These are phyloP conservation scores for Dictyostelium capitatum DNA, from an alignment of 78 protist species.

Conservation along the genomic window DNA sequence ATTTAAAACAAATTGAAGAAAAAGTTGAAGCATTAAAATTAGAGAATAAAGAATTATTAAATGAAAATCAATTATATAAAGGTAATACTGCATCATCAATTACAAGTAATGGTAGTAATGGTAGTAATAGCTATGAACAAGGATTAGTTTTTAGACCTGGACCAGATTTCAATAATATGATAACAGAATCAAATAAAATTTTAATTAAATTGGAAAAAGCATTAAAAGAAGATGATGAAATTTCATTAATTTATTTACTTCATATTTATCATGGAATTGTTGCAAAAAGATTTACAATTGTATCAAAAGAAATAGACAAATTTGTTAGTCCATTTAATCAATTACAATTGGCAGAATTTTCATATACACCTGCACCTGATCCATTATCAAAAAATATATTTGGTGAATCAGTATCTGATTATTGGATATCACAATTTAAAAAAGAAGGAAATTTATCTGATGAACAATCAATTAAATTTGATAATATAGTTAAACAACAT, in stretches of 20 bases:
- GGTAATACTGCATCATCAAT: too few relatives aligned
- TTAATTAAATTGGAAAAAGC: neutral
- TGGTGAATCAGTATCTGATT: slow-evolving; percentile 17
- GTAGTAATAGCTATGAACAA: too few relatives aligned
- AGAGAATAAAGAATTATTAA: neutral
- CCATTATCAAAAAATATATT: neutral
- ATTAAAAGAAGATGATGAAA: slow-evolving; percentile 40
- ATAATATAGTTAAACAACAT: neutral
- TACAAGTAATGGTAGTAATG: neutral
- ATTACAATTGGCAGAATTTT: slow-evolving; percentile 25
- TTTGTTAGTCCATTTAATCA: slow-evolving; percentile 29
- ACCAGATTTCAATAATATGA: neutral
- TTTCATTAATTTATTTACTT: slow-evolving; percentile 7
- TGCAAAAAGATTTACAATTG: slow-evolving; percentile 29
- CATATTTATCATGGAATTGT: slow-evolving; percentile 20
- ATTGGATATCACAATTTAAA: slow-evolving; percentile 35
- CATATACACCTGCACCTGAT: slow-evolving; percentile 4
- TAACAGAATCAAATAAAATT: neutral
- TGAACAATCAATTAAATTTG: slow-evolving; percentile 17
- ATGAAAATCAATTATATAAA: neutral
- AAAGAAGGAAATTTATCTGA: neutral
- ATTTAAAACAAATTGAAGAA: neutral
- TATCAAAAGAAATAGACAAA: slow-evolving; percentile 30
- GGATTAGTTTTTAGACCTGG: too few relatives aligned
- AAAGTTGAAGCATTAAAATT: neutral